These are phyloP conservation scores for Saccharomyces jurei DNA, from an alignment of 805 yeast species.

Conservation along the genomic window DNA sequence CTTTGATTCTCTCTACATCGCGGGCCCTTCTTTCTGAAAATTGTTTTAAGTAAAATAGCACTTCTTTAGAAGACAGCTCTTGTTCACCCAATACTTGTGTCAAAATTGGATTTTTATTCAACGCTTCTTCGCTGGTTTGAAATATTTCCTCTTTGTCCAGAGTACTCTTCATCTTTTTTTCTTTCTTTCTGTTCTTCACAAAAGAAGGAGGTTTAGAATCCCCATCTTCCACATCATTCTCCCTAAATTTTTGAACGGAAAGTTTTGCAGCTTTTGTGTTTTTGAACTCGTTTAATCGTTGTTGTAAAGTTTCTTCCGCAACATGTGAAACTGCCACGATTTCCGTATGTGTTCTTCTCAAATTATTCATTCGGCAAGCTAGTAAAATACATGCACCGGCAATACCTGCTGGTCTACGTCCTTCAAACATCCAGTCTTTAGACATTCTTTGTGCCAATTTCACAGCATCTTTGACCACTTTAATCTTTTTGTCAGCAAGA, in stretches of 20 bases:
- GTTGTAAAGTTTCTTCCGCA: slow-evolving; percentile 88
- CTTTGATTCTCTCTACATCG: slow-evolving; percentile 19
- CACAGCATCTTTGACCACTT: slow-evolving; percentile 81
- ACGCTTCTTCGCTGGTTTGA: slow-evolving; percentile 33
- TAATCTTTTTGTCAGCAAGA: slow-evolving; percentile 63
- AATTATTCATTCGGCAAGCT: slow-evolving; percentile 95
- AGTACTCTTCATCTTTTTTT: slow-evolving; percentile 34
- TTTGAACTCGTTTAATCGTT: slow-evolving; percentile 81
- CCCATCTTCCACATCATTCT: slow-evolving; percentile 25
- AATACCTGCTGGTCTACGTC: slow-evolving; percentile 95
- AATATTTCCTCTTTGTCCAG: slow-evolving; percentile 21
- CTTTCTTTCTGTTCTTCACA: slow-evolving; percentile 49
- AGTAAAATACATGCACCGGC: slow-evolving; percentile 93
- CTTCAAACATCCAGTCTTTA: slow-evolving; percentile 92
- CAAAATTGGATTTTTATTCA: slow-evolving; percentile 37
- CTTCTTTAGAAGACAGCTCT: slow-evolving; percentile 39
- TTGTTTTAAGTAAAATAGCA: slow-evolving; percentile 30
- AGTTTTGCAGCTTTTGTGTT: slow-evolving; percentile 65
- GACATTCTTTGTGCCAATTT: slow-evolving; percentile 85
- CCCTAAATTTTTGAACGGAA: slow-evolving; percentile 68
- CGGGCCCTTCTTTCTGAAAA: slow-evolving; percentile 26
- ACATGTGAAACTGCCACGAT: slow-evolving; percentile 93
- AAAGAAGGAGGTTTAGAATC: slow-evolving; percentile 67
- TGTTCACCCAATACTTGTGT: slow-evolving; percentile 38
- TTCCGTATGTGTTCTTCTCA: slow-evolving; percentile 84